These are phyloP conservation scores for Quercus aquifolioides DNA, from an alignment of 306 rosid genomes.

Conservation along the genomic window DNA sequence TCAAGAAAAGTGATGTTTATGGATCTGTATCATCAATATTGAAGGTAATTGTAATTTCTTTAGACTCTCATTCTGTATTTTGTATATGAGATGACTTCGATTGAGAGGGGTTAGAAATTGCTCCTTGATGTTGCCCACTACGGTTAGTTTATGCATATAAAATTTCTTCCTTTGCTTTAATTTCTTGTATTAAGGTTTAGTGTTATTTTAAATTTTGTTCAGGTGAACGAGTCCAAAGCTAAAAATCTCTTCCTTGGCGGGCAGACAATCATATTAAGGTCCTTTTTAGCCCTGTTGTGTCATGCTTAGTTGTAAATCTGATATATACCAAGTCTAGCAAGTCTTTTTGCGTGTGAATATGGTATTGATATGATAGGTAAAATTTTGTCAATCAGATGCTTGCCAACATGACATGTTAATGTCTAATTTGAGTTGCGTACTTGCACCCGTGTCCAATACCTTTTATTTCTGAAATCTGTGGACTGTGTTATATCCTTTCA, in stretches of 20 bases:
- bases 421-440: neutral
- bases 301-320: slow-evolving; percentile 20
- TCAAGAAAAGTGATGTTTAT: slow-evolving; percentile 86
- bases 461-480: neutral
- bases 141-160: neutral
- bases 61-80: neutral
- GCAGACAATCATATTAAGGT: slow-evolving; percentile 62
- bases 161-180: neutral
- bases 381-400: neutral
- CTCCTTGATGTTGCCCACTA: slow-evolving; percentile 3
- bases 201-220: slow-evolving; percentile 22
- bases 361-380: neutral
- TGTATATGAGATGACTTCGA: neutral
- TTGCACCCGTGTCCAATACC: neutral
- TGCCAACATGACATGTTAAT: neutral
- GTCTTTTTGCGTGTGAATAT: slow-evolving; percentile 2
- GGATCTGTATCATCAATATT: slow-evolving; percentile 86
- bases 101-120: slow-evolving; percentile 7
- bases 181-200: slow-evolving; percentile 11
- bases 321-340: neutral
- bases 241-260: slow-evolving; percentile 49
- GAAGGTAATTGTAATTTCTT: slow-evolving; percentile 51
- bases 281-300: slow-evolving; percentile 24
- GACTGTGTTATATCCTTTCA: neutral
- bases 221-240: slow-evolving; percentile 67